These are phyloP conservation scores for Penicillium nordicum DNA, from an alignment of 2,329 filamentous ascomycete species.

Conservation along the genomic window DNA sequence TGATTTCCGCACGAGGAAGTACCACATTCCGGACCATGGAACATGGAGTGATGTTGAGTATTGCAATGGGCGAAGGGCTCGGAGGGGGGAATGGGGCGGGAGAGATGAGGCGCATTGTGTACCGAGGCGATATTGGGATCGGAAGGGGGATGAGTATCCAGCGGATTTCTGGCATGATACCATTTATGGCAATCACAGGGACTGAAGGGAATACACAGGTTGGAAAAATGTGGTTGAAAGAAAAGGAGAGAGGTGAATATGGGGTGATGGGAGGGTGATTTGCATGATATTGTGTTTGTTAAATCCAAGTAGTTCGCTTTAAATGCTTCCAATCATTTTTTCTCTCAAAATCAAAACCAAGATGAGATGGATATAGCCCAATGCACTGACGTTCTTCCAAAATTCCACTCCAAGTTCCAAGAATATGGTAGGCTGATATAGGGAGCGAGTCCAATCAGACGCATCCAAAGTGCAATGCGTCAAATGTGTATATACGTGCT, in stretches of 20 bases:
- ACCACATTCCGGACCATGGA: conserved; percentile 25
- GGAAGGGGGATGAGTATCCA: conserved; percentile 19
- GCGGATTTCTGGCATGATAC: conserved; percentile 24
- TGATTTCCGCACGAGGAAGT: conserved; percentile 33
- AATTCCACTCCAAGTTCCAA: background rate
- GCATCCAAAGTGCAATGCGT: conserved; percentile 36
- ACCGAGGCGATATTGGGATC: conserved; percentile 28
- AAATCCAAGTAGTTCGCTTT: background rate
- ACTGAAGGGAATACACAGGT: background rate
- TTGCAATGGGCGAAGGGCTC: conserved; percentile 17
- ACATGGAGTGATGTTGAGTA: conserved; percentile 34
- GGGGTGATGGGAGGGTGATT: background rate
- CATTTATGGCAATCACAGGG: conserved; percentile 20
- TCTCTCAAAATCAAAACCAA: background rate
- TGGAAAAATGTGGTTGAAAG: background rate
- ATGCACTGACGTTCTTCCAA: background rate
- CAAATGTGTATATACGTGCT: conserved; percentile 26
- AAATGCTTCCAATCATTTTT: background rate
- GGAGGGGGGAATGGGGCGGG: conserved; percentile 1
- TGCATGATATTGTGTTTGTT: background rate
- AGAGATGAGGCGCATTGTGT: conserved; percentile 21
- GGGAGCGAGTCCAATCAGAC: conserved; percentile 11
- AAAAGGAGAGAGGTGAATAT: background rate
- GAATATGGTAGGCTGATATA: background rate
- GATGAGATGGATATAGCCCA: background rate